Base-by-base conservation (phyloP, 2,329 filamentous ascomycete species). In the Monilinia polystroma region DNA sequence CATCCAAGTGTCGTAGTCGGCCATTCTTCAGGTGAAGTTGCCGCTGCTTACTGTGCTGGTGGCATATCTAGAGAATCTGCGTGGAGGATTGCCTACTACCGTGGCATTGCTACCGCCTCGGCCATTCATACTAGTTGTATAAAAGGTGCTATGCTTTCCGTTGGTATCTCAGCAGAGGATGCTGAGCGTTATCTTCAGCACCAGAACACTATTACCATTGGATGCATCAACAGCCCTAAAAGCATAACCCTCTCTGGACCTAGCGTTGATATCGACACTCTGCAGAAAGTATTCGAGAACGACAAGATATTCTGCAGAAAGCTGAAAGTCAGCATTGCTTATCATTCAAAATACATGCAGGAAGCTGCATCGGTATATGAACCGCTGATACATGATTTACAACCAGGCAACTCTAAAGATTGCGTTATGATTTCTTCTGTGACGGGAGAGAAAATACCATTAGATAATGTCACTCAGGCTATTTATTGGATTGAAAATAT, bases 381-480 rank as follows among this genome's bases (percentile, higher is more conserved):
- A 32, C 32, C 12, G 20, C 59, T 11, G 12, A 26, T 16, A 23
- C 8, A 26, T 38, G 52, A 41, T 41, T 11, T 41, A 11, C 12
- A 10, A 2, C 7, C 18, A 6, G 8, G 20, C 45, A 2, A 23
- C 10, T 7, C 26, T 63, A 4, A 2, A 20, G 35, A 10, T 32
- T 32, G 32, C 32, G n/a, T n/a, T 20, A 62, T 62, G 58, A 38
- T 62, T 12, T 62, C 58, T 20, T 62, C 58, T 20, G 29, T 62
- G 16, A 52, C 45, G 8, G 45, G 45, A 23, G 16, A 35, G 10
- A 20, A 38, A n/a, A 29, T 62, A 12, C 11, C 16, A 10, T 8
- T 7, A 3, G 45, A 51, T 14, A 18, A 47, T 11, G 20, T 62
- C 3, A 20, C 7, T 11, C 32, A 62, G 29, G 32, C 23, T 16